Percentiles rank a stretch among this genome's conserved stretches.
These are phyloP conservation scores for Hyaloscypha finlandica DNA, from an alignment of 495 filamentous ascomycete genomes.

Conservation along the genomic window DNA sequence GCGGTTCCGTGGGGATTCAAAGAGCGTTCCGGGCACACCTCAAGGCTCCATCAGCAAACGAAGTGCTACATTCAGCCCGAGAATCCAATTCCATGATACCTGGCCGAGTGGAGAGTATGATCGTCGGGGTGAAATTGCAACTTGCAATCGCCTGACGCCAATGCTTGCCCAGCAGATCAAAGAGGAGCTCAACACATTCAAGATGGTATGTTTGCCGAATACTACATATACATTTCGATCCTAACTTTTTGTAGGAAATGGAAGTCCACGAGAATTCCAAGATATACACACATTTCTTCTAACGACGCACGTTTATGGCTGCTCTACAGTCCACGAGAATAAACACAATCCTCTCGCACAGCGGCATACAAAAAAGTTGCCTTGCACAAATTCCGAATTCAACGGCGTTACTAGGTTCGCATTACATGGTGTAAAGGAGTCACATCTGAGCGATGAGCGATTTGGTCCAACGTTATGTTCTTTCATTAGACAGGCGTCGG, in stretches of 20 bases:
- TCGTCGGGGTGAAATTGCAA: constrained; percentile 92
- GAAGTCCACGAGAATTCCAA: constrained; percentile 98
- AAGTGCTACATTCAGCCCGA: constrained; percentile 87
- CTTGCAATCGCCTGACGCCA: constrained; percentile 95
- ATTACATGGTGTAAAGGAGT: constrained; percentile 36
- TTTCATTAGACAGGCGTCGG: constrained; percentile 33
- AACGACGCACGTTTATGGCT: constrained; percentile 37
- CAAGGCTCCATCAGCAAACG: constrained; percentile 58
- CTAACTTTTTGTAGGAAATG: constrained; percentile 77
- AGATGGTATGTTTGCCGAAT: constrained; percentile 74
- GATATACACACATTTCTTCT: constrained; percentile 99
- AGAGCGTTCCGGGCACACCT: constrained; percentile 79
- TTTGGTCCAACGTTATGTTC: constrained; percentile 31
- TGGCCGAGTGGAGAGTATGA: constrained; percentile 97
- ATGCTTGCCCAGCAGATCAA: constrained; percentile 99
- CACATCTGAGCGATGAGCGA: constrained; percentile 36
- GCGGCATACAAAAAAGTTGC: constrained; percentile 28
- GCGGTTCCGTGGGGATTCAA: constrained; percentile 66
- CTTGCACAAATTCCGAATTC: constrained; percentile 38
- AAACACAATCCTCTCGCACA: constrained; percentile 26
- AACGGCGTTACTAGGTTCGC: constrained; percentile 36
- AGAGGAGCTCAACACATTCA: constrained; percentile 98
- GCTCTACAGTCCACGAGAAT: constrained; percentile 23
- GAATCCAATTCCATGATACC: constrained; percentile 92
- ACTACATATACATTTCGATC: constrained; percentile 16